Percentiles rank a stretch among this genome's conserved stretches.
These are phyloP conservation scores for Hypoxylon lienhwacheense DNA, from an alignment of 495 filamentous ascomycete genomes.

Conservation along the genomic window DNA sequence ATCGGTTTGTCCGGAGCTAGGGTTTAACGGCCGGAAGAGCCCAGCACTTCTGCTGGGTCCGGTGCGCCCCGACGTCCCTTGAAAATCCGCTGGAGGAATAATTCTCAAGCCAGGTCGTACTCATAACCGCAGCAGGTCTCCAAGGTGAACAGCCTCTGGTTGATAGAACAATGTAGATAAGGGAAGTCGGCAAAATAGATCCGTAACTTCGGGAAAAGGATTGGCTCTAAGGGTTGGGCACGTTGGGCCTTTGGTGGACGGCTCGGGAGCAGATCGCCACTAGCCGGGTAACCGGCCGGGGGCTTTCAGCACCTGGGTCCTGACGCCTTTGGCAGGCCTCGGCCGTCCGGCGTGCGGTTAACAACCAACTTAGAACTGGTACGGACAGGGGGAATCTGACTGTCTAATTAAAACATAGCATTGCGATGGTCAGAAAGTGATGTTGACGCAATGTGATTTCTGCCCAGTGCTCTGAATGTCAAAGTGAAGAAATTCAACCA, in stretches of 20 bases:
- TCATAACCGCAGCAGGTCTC: neutral
- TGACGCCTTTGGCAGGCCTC: neutral
- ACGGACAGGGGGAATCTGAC: neutral
- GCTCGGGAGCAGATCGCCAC: neutral
- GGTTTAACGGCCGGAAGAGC: neutral
- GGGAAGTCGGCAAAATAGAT: neutral
- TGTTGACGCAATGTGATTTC: neutral
- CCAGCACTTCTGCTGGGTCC: neutral
- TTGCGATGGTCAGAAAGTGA: neutral
- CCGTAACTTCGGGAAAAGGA: neutral
- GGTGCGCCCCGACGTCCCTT: neutral
- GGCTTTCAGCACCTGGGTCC: neutral
- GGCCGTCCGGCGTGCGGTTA: neutral
- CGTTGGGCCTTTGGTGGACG: neutral
- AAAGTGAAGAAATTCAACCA: neutral
- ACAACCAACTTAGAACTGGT: neutral
- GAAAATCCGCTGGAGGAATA: neutral
- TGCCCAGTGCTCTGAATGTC: neutral
- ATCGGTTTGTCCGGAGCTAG: neutral
- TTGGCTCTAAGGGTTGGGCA: neutral
- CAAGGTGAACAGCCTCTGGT: neutral
- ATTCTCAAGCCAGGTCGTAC: neutral
- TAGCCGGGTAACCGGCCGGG: neutral
- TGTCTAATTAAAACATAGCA: neutral
- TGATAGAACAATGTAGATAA: neutral